Evolutionary conservation across 768 basidiomycete species (phyloP).

Genomic region (Pleurotus tuoliensis): DNA sequence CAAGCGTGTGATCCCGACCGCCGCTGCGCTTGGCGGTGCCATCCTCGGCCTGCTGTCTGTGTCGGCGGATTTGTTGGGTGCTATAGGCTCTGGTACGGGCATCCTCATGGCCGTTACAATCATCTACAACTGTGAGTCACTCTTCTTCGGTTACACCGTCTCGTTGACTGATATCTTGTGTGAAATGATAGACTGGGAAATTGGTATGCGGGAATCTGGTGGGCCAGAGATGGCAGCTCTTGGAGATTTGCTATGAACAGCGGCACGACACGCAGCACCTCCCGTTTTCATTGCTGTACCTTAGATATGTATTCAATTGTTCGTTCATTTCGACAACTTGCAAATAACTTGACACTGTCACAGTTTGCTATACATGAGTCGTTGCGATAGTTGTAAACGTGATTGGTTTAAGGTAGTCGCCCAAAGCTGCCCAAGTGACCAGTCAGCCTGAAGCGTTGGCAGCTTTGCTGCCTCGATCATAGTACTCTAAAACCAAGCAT

Average conservation of each 20-base stretch:
- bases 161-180: background rate
- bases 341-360: no score
- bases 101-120: slow-evolving; percentile 98
- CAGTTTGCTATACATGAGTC: no score
- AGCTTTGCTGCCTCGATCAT: no score
- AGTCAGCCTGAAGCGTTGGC: no score
- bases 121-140: slow-evolving; percentile 81
- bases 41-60: slow-evolving; percentile 90
- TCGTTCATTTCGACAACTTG: no score
- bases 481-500: no score
- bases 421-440: no score
- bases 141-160: slow-evolving; percentile 7
- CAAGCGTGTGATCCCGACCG: slow-evolving; percentile 96
- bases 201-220: slow-evolving; percentile 83
- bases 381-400: no score
- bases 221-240: slow-evolving; percentile 82
- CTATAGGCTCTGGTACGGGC: slow-evolving; percentile 92
- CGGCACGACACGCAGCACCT: no score
- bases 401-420: no score
- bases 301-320: no score
- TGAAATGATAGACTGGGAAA: slow-evolving; percentile 76
- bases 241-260: slow-evolving; percentile 64
- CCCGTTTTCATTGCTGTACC: no score
- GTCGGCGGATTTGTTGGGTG: slow-evolving; percentile 91
- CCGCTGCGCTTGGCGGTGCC: slow-evolving; percentile 95